phyloP scores from a whole-genome alignment of 2,329 filamentous ascomycete genomes.

The Plectosphaerella plurivora region DNA sequence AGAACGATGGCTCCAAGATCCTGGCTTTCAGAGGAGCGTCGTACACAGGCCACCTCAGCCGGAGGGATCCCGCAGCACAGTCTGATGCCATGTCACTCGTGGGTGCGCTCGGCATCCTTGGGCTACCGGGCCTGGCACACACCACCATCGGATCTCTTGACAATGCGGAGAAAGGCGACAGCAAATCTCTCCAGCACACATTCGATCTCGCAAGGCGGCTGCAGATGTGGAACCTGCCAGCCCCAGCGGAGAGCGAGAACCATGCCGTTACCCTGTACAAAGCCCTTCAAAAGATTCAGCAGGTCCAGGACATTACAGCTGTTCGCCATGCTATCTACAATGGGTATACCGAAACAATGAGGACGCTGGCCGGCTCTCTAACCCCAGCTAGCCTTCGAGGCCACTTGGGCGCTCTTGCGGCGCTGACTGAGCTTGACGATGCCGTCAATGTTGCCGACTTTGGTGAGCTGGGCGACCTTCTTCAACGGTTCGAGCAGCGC shows the following conservation, averaged over 20 bases:
- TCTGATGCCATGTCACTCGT: slow-evolving; percentile 67
- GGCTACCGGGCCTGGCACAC: slow-evolving; percentile 80
- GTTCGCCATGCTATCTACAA: slow-evolving; percentile 58
- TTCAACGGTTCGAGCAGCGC: slow-evolving; percentile 60
- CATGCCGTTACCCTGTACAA: slow-evolving; percentile 71
- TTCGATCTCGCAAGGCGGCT: slow-evolving; percentile 77
- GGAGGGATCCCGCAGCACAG: slow-evolving; percentile 47
- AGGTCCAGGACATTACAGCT: slow-evolving; percentile 50
- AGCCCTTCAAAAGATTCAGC: slow-evolving; percentile 73
- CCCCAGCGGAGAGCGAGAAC: slow-evolving; percentile 57
- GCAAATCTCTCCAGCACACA: slow-evolving; percentile 63
- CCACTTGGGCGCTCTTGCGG: slow-evolving; percentile 60
- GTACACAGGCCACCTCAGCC: slow-evolving; percentile 78
- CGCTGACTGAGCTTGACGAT: slow-evolving; percentile 78
- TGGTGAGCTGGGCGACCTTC: slow-evolving; percentile 56
- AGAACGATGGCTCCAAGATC: slow-evolving; percentile 80
- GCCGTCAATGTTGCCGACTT: slow-evolving; percentile 57
- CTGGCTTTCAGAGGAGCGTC: slow-evolving; percentile 87
- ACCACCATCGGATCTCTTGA: slow-evolving; percentile 69
- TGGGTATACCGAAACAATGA: slow-evolving; percentile 58
- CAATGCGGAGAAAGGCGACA: slow-evolving; percentile 46
- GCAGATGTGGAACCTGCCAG: slow-evolving; percentile 88
- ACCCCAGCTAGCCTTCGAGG: slow-evolving; percentile 49
- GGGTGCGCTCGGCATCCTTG: slow-evolving; percentile 72
- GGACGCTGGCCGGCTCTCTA: slow-evolving; percentile 45